phyloP scores from a whole-genome alignment of 1,284 basidiomycete species.

The Leccinum proximum region DNA sequence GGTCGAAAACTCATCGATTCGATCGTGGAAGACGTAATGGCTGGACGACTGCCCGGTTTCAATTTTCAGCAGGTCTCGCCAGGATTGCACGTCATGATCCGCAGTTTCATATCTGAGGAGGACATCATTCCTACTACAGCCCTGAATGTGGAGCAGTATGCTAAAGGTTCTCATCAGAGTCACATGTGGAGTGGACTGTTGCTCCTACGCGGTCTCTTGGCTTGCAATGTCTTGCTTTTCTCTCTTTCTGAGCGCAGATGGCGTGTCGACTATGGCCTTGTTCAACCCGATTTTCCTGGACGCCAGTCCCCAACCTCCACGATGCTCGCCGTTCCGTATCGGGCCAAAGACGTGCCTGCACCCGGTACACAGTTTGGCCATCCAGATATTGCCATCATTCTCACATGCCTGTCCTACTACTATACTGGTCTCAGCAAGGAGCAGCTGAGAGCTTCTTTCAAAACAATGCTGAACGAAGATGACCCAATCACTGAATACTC shows the following conservation, averaged over 20 bases:
- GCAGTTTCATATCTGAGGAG: slow-evolving; percentile 12
- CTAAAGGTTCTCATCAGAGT: slow-evolving; percentile 5
- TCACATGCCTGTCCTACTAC: slow-evolving; percentile 52
- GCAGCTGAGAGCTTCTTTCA: slow-evolving; percentile 40
- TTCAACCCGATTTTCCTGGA: not conserved
- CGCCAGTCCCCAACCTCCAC: slow-evolving; percentile 26
- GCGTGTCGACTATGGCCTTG: slow-evolving; percentile 43
- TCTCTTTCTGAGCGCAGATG: not conserved
- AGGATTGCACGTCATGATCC: too few relatives aligned
- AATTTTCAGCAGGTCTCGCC: too few relatives aligned
- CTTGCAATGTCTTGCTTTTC: slow-evolving; percentile 21
- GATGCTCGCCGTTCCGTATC: slow-evolving; percentile 49
- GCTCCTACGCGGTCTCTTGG: slow-evolving; percentile 42
- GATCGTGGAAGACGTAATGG: too few relatives aligned
- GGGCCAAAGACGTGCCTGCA: slow-evolving; percentile 49
- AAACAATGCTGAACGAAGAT: slow-evolving; percentile 39
- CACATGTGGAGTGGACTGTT: slow-evolving; percentile 36
- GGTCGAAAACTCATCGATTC: too few relatives aligned
- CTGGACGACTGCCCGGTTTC: too few relatives aligned
- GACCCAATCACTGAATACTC: slow-evolving; percentile 43
- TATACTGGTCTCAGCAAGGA: slow-evolving; percentile 40
- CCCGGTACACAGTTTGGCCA: slow-evolving; percentile 51
- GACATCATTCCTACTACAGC: slow-evolving; percentile 16
- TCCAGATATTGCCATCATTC: slow-evolving; percentile 44
- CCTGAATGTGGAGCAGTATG: slow-evolving; percentile 14